phyloP scores from a whole-genome alignment of 805 yeast genomes.

The Hanseniaspora pseudoguilliermondii region DNA sequence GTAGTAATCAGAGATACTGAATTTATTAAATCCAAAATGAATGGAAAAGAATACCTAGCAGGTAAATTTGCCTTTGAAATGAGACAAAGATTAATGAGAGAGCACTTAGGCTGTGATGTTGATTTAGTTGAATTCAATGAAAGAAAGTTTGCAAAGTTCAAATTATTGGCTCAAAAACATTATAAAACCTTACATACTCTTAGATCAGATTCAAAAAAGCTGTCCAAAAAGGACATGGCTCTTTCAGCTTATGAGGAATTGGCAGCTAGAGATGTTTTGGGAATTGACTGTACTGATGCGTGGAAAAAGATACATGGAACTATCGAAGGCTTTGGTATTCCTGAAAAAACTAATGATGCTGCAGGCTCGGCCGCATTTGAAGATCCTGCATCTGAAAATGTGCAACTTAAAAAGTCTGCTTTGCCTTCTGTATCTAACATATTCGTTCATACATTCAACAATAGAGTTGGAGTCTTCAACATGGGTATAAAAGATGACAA shows the following conservation, averaged over 20 bases:
- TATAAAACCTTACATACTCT: constrained; percentile 20
- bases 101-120: constrained; percentile 88
- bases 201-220: constrained; percentile 3
- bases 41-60: constrained; percentile 67
- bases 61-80: constrained; percentile 81
- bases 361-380: constrained; percentile 18
- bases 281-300: constrained; percentile 25
- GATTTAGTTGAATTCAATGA: constrained; percentile 75
- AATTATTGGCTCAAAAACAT: constrained; percentile 26
- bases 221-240: constrained; percentile 14
- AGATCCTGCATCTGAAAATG: constrained; percentile 1
- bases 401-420: not conserved
- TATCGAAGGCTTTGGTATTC: constrained; percentile 15
- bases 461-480: constrained; percentile 80
- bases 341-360: constrained; percentile 17
- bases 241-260: constrained; percentile 63
- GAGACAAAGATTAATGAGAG: constrained; percentile 87
- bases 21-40: constrained; percentile 55
- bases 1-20: constrained; percentile 76
- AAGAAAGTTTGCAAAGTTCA: constrained; percentile 43
- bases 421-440: constrained; percentile 10
- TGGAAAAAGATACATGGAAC: constrained; percentile 39
- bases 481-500: constrained; percentile 74
- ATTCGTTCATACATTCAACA: constrained; percentile 53
- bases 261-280: constrained; percentile 56